Evolutionary conservation across 1,139 yeast genomes (phyloP), one percentile per base, ranked within the genome.

Genomic region (Sporopachydermia cereana): DNA sequence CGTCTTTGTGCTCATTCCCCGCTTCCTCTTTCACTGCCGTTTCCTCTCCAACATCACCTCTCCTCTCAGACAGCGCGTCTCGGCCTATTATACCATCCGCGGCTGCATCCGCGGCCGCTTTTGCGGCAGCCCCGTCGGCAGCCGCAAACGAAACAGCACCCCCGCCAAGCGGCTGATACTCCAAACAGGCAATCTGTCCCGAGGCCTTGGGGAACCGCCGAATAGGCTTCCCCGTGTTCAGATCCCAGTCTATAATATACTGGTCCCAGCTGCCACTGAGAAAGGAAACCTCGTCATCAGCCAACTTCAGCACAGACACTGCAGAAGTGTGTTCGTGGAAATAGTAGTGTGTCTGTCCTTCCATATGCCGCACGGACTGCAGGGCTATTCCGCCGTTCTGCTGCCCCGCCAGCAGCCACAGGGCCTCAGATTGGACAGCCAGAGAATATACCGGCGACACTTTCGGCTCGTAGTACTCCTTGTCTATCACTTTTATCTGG

Each of bases 261-360:
- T 77, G 80, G 64, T 91, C 98, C 95, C 97, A 91, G 3, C 93
- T 76, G 0, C 96, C 98, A 41, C 93, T 81, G 3, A 91, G 58
- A 36, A 88, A 76, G 44, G 67, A 62, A 42, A 72, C 71, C 49
- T 84, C 88, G 39, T 69, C 69, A 34, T 71, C 68, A 56, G 80
- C 82, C 48, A 91, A 67, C 48, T 69, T 68, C 41, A 91, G 59
- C 22, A 78, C 79, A 16, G 94, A 83, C 0, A 91, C 86, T 0
- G 96, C 77, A 47, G 78, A 80, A 27, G 67, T 71, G 60, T 91
- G 98, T 44, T 72, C 72, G 46, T 67, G 66, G 59, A 91, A 79
- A 58, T 85, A 84, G 55, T 88, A 86, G 45, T 82, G 83, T 16
- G 84, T 76, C 21, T 72, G 63, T 3, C 98, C 98, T 62, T 89